Percentiles rank a stretch among this genome's conserved stretches.
Conservation (phyloP, 2,329 filamentous ascomycete species). For the Colletotrichum plurivorum region DNA sequence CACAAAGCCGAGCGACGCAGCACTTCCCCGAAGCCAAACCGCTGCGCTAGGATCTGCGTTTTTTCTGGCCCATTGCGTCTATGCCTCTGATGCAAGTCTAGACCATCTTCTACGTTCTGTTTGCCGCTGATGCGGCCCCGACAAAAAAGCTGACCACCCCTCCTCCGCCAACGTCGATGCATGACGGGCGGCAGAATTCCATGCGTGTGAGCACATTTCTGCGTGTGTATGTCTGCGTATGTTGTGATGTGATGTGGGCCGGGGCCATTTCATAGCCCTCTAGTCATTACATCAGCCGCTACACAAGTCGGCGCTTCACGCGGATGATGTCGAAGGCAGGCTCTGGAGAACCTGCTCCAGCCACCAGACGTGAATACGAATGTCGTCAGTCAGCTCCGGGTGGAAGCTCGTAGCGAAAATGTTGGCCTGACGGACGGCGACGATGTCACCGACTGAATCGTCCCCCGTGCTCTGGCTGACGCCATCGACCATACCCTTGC, state of each 20-base stretch:
- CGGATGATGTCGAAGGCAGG: constrained; percentile 22
- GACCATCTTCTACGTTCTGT: background rate
- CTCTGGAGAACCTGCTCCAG: constrained; percentile 69
- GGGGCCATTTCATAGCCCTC: background rate
- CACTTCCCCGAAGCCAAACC: background rate
- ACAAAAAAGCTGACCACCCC: background rate
- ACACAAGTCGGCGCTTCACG: constrained; percentile 3
- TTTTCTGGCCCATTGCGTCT: constrained; percentile 25
- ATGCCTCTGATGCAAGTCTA: constrained; percentile 21
- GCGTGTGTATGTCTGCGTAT: background rate
- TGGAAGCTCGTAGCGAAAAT: constrained; percentile 97
- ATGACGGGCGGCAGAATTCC: background rate
- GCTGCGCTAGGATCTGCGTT: constrained; percentile 15
- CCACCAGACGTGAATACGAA: constrained; percentile 96
- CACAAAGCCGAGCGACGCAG: constrained; percentile 16
- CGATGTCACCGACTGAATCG: constrained; percentile 77
- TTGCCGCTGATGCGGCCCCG: background rate
- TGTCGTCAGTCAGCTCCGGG: constrained; percentile 90
- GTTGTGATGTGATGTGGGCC: constrained; percentile 1
- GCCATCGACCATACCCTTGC: constrained; percentile 53
- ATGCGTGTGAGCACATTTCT: no score
- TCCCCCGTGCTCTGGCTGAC: constrained; percentile 54
- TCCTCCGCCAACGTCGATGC: constrained; percentile 4
- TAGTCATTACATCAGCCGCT: constrained; percentile 6
- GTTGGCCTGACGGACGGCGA: constrained; percentile 91